Evolutionary conservation across 2,329 filamentous ascomycete species (phyloP).

Genomic region (Apiospora marii): DNA sequence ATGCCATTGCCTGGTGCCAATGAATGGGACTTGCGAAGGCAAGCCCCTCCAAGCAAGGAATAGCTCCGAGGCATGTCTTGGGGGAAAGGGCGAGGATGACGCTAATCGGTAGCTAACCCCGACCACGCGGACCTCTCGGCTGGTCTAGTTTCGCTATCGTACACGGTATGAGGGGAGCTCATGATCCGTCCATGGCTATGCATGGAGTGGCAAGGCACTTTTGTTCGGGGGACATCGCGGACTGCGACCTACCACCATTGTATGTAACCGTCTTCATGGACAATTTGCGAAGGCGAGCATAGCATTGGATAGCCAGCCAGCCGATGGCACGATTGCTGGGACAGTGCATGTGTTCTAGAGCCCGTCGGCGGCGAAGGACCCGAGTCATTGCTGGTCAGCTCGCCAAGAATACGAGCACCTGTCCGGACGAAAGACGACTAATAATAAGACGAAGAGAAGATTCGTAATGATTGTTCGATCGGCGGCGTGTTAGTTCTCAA

Average conservation of each 20-base stretch:
- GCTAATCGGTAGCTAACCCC: constrained; percentile 17
- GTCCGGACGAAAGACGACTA: neutral
- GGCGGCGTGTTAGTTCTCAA: neutral
- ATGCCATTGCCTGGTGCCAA: neutral
- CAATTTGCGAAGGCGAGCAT: neutral
- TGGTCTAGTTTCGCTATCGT: constrained; percentile 2
- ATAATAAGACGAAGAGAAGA: neutral
- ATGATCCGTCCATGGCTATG: neutral
- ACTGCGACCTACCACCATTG: neutral
- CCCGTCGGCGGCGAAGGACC: neutral
- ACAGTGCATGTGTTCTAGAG: neutral
- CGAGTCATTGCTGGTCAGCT: constrained; percentile 5
- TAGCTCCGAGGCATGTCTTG: neutral
- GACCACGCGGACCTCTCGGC: constrained; percentile 15
- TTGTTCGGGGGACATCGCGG: neutral
- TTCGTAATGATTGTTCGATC: neutral
- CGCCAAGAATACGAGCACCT: neutral
- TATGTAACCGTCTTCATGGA: neutral
- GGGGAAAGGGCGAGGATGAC: constrained; percentile 4
- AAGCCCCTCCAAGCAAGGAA: constrained; percentile 20
- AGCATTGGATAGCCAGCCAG: neutral
- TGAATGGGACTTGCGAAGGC: neutral
- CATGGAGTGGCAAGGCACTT: neutral
- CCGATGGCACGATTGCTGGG: neutral
- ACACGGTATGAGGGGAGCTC: neutral